A percentile compares a stretch with the other conserved stretches of the same genome.
Conservation (phyloP, 2,329 filamentous ascomycete genomes). For the Colletotrichum phormii region DNA sequence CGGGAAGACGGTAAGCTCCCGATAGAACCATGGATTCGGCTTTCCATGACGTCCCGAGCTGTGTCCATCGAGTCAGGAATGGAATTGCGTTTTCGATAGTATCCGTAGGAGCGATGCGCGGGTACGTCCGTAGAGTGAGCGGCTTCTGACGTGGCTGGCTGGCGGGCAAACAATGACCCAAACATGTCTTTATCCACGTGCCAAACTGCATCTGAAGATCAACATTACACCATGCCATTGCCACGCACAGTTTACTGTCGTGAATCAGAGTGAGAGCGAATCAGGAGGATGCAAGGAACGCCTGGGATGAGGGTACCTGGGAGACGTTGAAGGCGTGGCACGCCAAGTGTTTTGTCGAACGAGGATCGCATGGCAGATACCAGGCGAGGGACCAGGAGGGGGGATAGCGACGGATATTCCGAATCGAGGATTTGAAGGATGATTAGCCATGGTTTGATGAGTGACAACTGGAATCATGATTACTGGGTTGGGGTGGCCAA, state of each 20-base stretch:
- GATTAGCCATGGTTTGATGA: background rate
- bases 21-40: background rate
- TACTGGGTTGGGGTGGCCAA: background rate
- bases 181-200: background rate
- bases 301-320: background rate
- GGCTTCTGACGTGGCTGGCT: background rate
- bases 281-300: background rate
- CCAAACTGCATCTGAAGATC: background rate
- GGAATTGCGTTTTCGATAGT: background rate
- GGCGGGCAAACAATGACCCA: background rate
- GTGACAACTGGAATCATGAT: background rate
- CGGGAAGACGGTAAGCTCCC: constrained; percentile 1
- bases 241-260: background rate
- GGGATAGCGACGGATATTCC: background rate
- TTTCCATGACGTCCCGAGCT: background rate
- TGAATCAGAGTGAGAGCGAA: background rate
- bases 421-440: background rate
- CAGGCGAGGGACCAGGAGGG: background rate
- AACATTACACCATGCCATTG: background rate
- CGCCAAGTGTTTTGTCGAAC: background rate
- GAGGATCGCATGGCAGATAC: background rate
- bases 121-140: background rate
- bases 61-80: background rate
- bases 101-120: background rate
- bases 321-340: constrained; percentile 24